A percentile compares a stretch with the other conserved stretches of the same genome.
These are phyloP conservation scores for Furculomyces boomerangus DNA, from an alignment of 371 early-diverging fungal species.

Conservation along the genomic window DNA sequence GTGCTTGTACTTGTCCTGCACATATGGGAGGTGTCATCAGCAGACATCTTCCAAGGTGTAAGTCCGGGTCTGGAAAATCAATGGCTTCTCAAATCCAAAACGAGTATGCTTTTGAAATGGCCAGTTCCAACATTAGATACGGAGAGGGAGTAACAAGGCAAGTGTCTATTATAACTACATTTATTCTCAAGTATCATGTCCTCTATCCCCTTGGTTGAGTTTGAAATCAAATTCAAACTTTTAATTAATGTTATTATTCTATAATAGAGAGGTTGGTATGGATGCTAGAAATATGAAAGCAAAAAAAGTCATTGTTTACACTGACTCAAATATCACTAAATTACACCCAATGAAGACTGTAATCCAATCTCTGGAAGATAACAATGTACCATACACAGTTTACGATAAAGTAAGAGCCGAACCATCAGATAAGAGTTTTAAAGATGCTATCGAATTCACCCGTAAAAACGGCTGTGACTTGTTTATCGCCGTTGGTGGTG, in stretches of 20 bases:
- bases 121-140: constrained; percentile 72
- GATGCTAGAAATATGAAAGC: constrained; percentile 62
- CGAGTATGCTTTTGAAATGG: constrained; percentile 80
- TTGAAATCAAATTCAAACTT: too few species aligned
- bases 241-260: too few species aligned
- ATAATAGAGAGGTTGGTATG: constrained; percentile 60
- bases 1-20: constrained; percentile 3
- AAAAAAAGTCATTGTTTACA: constrained; percentile 68
- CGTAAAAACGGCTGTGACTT: constrained; percentile 54
- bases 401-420: constrained; percentile 67
- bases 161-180: too few species aligned
- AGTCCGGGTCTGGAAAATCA: background rate
- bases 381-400: constrained; percentile 48
- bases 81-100: background rate
- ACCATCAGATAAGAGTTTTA: constrained; percentile 64
- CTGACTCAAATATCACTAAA: constrained; percentile 57
- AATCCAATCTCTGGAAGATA: constrained; percentile 50
- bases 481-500: constrained; percentile 84
- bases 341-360: constrained; percentile 58
- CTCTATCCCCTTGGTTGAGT: too few species aligned
- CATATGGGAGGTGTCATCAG: constrained; percentile 1
- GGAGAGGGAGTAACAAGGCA: constrained; percentile 66
- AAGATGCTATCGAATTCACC: constrained; percentile 62
- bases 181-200: too few species aligned
- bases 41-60: background rate